phyloP scores from a whole-genome alignment of 805 yeast species.

The Ogataea trehaloabstinens region DNA sequence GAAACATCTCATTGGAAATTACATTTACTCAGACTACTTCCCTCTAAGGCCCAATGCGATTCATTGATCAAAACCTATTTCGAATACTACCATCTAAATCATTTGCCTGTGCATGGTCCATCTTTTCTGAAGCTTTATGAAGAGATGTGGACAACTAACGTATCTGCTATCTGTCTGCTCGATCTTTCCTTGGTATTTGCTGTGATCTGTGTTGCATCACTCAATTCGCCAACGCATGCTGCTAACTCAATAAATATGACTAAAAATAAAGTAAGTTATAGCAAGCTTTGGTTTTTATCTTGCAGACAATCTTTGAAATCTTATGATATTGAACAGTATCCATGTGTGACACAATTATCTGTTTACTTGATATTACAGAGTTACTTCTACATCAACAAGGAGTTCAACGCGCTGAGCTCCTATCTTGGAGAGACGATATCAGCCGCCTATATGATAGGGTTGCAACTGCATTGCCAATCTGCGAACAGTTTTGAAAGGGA shows the following conservation, averaged over 20 bases:
- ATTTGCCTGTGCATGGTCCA: slow-evolving; percentile 10
- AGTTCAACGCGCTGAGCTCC: slow-evolving; percentile 6
- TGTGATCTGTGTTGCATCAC: slow-evolving; percentile 7
- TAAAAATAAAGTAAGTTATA: slow-evolving; percentile 1
- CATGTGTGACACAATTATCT: slow-evolving; percentile 10
- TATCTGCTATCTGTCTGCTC: slow-evolving; percentile 4
- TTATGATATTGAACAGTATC: slow-evolving; percentile 6
- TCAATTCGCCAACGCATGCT: slow-evolving; percentile 1
- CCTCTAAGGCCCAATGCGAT: slow-evolving; percentile 10
- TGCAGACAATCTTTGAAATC: slow-evolving; percentile 10
- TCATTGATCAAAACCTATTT: slow-evolving; percentile 9
- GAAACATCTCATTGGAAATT: slow-evolving; percentile 6
- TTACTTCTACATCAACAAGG: slow-evolving; percentile 3
- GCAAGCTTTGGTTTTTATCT: slow-evolving; percentile 8
- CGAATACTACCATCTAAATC: slow-evolving; percentile 4
- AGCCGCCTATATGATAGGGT: slow-evolving; percentile 10
- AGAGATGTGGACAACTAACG: slow-evolving; percentile 4
- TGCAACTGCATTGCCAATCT: slow-evolving; percentile 6
- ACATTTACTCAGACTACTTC: slow-evolving; percentile 11
- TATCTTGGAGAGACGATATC: slow-evolving; percentile 9
- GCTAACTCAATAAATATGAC: slow-evolving; percentile 4
- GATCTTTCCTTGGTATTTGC: slow-evolving; percentile 12
- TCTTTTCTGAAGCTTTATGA: slow-evolving; percentile 5
- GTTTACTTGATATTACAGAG: slow-evolving; percentile 9
- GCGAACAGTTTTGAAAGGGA: slow-evolving; percentile 14